Evolutionary conservation across 495 filamentous ascomycete genomes (phyloP).

Genomic region (Penicillium nucicola): DNA sequence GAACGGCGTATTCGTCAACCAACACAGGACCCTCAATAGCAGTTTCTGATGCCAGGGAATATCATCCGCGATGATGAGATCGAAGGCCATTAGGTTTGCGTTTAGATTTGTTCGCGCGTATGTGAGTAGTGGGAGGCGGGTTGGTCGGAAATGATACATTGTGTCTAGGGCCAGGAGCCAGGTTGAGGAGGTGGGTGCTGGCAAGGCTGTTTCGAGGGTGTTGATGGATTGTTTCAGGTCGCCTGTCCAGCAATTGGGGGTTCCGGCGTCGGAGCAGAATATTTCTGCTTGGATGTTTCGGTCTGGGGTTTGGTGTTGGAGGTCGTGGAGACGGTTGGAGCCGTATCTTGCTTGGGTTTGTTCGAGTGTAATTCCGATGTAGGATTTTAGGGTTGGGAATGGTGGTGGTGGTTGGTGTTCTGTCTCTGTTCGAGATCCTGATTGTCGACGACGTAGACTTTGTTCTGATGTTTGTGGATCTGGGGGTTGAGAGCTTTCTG

Average conservation of each 20-base stretch:
- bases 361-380: constrained; percentile 43
- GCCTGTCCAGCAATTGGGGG: constrained; percentile 24
- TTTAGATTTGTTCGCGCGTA: constrained; percentile 30
- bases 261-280: constrained; percentile 32
- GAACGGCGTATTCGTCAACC: constrained; percentile 29
- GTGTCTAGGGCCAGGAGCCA: constrained; percentile 52
- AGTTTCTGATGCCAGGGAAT: constrained; percentile 19
- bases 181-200: constrained; percentile 2
- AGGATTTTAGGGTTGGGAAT: constrained; percentile 26
- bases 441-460: background rate
- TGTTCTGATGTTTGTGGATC: background rate
- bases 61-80: constrained; percentile 26
- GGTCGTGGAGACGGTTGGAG: constrained; percentile 12
- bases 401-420: background rate
- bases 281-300: constrained; percentile 12
- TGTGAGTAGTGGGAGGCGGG: constrained; percentile 35
- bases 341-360: constrained; percentile 30
- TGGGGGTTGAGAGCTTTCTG: background rate
- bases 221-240: constrained; percentile 19
- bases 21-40: constrained; percentile 31
- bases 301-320: background rate
- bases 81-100: constrained; percentile 45
- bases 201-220: background rate
- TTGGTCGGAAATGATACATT: constrained; percentile 49
- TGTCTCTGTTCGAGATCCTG: background rate